phyloP scores from a whole-genome alignment of 1,139 yeast species.

The Diutina catenulata region DNA sequence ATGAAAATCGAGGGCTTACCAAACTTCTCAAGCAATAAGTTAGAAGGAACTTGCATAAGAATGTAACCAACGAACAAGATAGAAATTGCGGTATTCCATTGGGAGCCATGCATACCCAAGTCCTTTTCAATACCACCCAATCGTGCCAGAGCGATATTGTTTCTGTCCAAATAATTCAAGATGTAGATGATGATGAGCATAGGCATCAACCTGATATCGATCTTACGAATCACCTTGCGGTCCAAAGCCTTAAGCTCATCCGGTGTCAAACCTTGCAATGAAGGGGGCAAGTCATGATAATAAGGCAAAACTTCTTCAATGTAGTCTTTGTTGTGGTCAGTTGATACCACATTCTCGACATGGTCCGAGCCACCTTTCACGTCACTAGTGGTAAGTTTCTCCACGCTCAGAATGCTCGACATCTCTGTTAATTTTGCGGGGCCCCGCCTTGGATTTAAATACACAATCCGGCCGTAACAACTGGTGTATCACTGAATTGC shows the following conservation, averaged over 20 bases:
- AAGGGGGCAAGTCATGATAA: slow-evolving; percentile 15
- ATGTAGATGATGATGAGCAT: slow-evolving; percentile 41
- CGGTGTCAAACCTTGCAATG: slow-evolving; percentile 19
- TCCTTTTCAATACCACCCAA: slow-evolving; percentile 46
- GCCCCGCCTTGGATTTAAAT: too few species aligned
- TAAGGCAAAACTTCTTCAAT: background rate
- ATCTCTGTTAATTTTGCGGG: too few species aligned
- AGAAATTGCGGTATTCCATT: slow-evolving; percentile 45
- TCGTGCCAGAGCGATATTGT: slow-evolving; percentile 51
- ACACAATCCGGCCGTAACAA: too few species aligned
- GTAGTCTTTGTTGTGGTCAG: too few species aligned
- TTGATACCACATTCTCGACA: too few species aligned
- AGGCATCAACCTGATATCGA: slow-evolving; percentile 45
- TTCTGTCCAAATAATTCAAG: slow-evolving; percentile 45
- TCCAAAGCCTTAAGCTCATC: slow-evolving; percentile 29
- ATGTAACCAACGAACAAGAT: slow-evolving; percentile 53
- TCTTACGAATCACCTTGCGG: slow-evolving; percentile 29
- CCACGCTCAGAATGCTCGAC: too few species aligned
- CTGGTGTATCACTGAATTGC: too few species aligned
- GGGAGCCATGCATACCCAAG: slow-evolving; percentile 32
- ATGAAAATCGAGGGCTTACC: slow-evolving; percentile 41
- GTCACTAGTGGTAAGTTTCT: too few species aligned
- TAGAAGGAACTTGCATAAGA: slow-evolving; percentile 46
- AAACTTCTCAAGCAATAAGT: slow-evolving; percentile 34
- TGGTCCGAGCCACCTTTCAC: too few species aligned